Conservation (phyloP, 1,284 basidiomycete species). For the Cryptococcus sp. region DNA sequence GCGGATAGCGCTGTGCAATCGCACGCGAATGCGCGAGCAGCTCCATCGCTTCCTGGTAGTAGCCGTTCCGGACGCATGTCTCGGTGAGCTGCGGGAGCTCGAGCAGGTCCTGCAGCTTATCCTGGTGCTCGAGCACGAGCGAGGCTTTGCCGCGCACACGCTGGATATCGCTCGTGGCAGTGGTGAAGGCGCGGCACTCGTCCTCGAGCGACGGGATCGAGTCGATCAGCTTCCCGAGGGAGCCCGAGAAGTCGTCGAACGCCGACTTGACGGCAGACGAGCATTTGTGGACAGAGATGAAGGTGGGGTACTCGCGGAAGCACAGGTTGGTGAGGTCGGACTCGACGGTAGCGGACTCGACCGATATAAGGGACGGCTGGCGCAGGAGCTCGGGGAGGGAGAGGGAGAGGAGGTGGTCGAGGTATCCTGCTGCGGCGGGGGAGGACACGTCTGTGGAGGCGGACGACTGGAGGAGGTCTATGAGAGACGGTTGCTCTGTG, state of each 20-base stretch:
- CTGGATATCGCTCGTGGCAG: constrained; percentile 59
- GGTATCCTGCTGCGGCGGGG: constrained; percentile 28
- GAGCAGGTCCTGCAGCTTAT: constrained; percentile 83
- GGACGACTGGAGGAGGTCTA: constrained; percentile 31
- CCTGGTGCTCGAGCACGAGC: constrained; percentile 81
- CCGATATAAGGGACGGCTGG: constrained; percentile 69
- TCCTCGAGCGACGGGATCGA: constrained; percentile 68
- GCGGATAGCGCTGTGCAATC: constrained; percentile 52
- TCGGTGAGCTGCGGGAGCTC: constrained; percentile 86
- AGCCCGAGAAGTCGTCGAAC: constrained; percentile 61
- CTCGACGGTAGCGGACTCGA: constrained; percentile 76
- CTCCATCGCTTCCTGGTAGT: constrained; percentile 85
- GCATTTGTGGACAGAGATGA: constrained; percentile 68
- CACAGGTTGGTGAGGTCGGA: constrained; percentile 82
- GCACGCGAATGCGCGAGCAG: constrained; percentile 64
- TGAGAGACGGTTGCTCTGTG: constrained; percentile 17
- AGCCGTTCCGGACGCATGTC: constrained; percentile 84
- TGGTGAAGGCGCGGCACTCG: constrained; percentile 63
- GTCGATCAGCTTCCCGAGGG: constrained; percentile 64
- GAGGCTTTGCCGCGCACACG: constrained; percentile 67
- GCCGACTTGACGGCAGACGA: constrained; percentile 60
- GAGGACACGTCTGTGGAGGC: constrained; percentile 23
- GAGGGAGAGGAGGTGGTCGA: constrained; percentile 61
- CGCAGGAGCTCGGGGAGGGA: constrained; percentile 63
- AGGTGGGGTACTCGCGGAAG: constrained; percentile 80